Evolutionary conservation across 495 filamentous ascomycete species (phyloP).

Genomic region (Friedmanniomyces endolithicus): DNA sequence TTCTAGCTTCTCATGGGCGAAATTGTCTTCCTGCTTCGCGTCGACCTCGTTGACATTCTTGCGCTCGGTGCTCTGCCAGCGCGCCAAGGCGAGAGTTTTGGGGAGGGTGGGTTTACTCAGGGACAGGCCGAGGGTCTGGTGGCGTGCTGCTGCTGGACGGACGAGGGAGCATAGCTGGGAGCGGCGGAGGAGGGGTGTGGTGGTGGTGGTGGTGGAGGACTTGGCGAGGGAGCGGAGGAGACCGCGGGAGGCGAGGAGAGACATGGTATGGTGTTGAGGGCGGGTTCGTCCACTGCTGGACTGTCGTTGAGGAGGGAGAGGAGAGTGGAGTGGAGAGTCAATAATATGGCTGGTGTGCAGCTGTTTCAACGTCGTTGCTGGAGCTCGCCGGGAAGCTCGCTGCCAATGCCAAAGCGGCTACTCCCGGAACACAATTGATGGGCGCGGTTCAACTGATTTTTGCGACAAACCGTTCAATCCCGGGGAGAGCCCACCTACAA

Average conservation of each 20-base stretch:
- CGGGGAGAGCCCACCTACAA: no score
- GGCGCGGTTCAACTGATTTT: no score
- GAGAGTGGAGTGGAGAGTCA: no score
- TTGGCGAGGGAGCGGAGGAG: conserved; percentile 22
- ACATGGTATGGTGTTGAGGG: neutral
- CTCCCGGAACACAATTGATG: no score
- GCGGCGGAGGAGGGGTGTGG: conserved; percentile 2
- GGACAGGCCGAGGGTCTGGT: neutral
- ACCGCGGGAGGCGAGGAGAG: conserved; percentile 28
- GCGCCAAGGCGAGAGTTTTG: conserved; percentile 4
- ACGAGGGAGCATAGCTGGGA: conserved; percentile 15
- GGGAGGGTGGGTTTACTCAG: conserved; percentile 9
- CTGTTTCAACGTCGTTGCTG: neutral
- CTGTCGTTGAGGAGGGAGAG: no score
- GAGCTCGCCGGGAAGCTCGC: neutral
- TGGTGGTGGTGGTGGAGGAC: conserved; percentile 13
- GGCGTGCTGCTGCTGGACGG: neutral
- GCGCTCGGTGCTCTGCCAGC: conserved; percentile 8
- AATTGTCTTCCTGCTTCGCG: conserved; percentile 39
- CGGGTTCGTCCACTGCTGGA: no score
- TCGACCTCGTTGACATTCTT: conserved; percentile 34
- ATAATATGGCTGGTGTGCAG: no score
- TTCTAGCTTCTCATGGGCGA: conserved; percentile 40
- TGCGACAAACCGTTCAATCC: no score
- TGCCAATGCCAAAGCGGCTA: no score